Percentiles rank a stretch among this genome's conserved stretches.
Evolutionary conservation across 495 filamentous ascomycete species (phyloP).

Genomic region (Pyrenula massariospora): DNA sequence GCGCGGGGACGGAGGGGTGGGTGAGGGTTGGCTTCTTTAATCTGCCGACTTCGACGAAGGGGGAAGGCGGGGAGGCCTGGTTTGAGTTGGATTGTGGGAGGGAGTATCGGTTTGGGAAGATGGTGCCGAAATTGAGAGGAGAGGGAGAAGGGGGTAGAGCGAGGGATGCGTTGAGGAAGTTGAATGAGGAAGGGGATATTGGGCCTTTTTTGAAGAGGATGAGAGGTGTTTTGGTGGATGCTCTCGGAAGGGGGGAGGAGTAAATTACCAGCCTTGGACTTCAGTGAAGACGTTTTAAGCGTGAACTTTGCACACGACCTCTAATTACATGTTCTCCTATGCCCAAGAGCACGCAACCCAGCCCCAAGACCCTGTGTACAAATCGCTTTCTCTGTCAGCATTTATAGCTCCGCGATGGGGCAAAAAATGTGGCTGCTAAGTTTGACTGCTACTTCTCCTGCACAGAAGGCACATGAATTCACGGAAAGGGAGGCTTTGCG

Average conservation of each 20-base stretch:
- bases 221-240: conserved; percentile 68
- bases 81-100: conserved; percentile 78
- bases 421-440: no score
- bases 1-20: conserved; percentile 69
- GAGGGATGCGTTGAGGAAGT: conserved; percentile 44
- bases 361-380: no score
- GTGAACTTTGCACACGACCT: no score
- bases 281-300: no score
- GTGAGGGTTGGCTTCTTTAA: conserved; percentile 90
- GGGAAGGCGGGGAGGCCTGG: conserved; percentile 52
- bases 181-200: conserved; percentile 80
- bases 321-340: no score
- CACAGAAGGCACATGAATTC: no score
- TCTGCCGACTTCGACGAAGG: conserved; percentile 21
- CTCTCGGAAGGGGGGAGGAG: conserved; percentile 29
- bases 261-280: neutral
- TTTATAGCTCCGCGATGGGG: no score
- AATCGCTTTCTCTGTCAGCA: no score
- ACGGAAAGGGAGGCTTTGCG: no score
- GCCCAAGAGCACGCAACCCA: no score
- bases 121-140: conserved; percentile 66
- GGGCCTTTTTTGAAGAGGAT: conserved; percentile 78
- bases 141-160: conserved; percentile 60
- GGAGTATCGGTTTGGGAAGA: conserved; percentile 74
- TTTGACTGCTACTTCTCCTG: no score